Evolutionary conservation across 352 stramenopile species (phyloP).

Genomic region (Plasmopara halstedii): DNA sequence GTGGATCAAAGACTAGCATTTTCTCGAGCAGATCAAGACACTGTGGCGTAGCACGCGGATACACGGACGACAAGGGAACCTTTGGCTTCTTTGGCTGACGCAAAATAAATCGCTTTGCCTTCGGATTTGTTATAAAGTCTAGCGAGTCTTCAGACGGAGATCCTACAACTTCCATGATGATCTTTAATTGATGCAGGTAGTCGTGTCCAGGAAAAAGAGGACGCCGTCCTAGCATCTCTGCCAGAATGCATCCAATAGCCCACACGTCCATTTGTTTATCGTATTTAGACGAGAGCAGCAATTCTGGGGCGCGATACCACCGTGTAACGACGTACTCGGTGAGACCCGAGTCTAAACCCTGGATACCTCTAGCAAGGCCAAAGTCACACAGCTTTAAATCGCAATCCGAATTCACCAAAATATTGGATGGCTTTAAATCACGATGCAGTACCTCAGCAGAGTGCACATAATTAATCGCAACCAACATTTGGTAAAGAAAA

Average conservation of each 20-base stretch:
- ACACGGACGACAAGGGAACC: conserved; percentile 77
- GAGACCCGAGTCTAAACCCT: conserved; percentile 68
- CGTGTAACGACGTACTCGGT: conserved; percentile 90
- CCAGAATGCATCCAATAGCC: conserved; percentile 83
- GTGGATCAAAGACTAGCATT: conserved; percentile 92
- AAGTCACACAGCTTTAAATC: conserved; percentile 80
- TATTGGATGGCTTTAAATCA: conserved; percentile 74
- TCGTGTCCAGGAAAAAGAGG: conserved; percentile 84
- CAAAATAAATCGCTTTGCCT: conserved; percentile 84
- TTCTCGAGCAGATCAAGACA: conserved; percentile 88
- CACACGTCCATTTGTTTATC: conserved; percentile 86
- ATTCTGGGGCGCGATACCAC: conserved; percentile 89
- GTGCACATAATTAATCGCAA: conserved; percentile 73
- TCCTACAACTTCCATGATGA: conserved; percentile 86
- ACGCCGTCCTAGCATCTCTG: conserved; percentile 77
- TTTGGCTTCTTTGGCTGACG: conserved; percentile 82
- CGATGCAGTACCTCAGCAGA: conserved; percentile 72
- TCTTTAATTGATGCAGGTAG: conserved; percentile 85
- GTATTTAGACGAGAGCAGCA: conserved; percentile 88
- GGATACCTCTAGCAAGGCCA: conserved; percentile 60
- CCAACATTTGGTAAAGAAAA: conserved; percentile 75
- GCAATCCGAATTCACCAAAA: conserved; percentile 76
- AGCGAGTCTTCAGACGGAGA: conserved; percentile 70
- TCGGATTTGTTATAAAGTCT: conserved; percentile 86
- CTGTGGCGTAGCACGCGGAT: conserved; percentile 68